phyloP scores from a whole-genome alignment of 495 filamentous ascomycete species.

The Aspergillus avenaceus region DNA sequence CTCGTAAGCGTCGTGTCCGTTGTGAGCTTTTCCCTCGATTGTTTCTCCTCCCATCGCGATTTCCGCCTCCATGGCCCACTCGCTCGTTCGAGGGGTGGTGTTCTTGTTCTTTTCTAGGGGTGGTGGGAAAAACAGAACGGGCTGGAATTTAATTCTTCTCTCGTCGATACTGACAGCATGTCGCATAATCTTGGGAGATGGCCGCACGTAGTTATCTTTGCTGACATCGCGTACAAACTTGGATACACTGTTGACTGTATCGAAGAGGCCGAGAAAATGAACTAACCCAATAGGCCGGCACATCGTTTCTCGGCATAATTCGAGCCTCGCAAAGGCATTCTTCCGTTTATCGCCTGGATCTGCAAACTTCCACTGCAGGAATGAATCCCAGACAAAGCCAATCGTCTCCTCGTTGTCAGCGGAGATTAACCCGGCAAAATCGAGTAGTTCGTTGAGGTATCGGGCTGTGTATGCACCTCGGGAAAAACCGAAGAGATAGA shows the following conservation, averaged over 20 bases:
- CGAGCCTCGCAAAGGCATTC: neutral
- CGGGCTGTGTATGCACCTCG: conserved; percentile 48
- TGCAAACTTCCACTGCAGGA: conserved; percentile 9
- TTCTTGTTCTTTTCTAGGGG: conserved; percentile 50
- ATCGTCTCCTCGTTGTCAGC: conserved; percentile 46
- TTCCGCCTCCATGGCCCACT: conserved; percentile 5
- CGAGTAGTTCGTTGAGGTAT: conserved; percentile 45
- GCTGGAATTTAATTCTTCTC: conserved; percentile 52
- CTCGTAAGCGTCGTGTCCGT: conserved; percentile 23
- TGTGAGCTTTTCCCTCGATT: neutral
- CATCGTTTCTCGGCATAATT: conserved; percentile 8
- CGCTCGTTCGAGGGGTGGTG: conserved; percentile 14
- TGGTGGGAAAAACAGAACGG: conserved; percentile 58
- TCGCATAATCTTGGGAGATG: conserved; percentile 30
- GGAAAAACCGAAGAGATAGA: conserved; percentile 49
- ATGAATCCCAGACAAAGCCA: conserved; percentile 25
- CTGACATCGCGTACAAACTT: conserved; percentile 1
- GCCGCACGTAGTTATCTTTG: conserved; percentile 6
- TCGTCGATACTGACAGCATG: conserved; percentile 70
- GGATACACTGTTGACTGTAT: conserved; percentile 40
- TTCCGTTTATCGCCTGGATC: neutral
- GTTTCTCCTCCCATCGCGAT: too few species aligned
- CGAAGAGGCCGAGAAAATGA: conserved; percentile 43
- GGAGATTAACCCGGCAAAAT: conserved; percentile 39
- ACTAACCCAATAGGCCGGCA: conserved; percentile 17